Evolutionary conservation across 257 asterid genomes (phyloP), one percentile per base, ranked within the genome.

Genomic region (Marsdenia floribunda): DNA sequence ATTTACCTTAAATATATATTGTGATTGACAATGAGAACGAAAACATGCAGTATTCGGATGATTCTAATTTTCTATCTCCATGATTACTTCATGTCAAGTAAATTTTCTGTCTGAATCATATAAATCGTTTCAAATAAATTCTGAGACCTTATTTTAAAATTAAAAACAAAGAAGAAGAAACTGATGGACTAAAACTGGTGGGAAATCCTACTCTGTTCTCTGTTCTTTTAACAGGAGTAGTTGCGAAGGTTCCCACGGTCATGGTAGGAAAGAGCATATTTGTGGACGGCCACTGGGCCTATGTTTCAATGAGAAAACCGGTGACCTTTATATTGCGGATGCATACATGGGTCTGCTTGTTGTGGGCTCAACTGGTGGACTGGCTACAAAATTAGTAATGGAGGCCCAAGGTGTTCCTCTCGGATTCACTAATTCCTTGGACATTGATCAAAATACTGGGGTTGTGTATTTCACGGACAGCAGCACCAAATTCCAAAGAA

Each of bases 261-360:
- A 88, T 65, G 42, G 71, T 5, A 0, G 11, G 3, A 69, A 68
- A 35, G 97, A 93, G 83, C 87, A 85, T 67, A 78, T 82, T 16
- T 93, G 94, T 79, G 97, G 98, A 35, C 83, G 98, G 21, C 96
- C 98, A 69, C 79, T 93, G 88, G 98, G 98, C 82, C 87, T 90
- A 18, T 53, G 76, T 1, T 85, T 90, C 75, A 76, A 90, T 24
- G 71, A 76, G 5, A 79, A 77, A n/a, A 87, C 81, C 1, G 91
- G 93, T 5, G 83, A 89, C 68, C 85, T 93, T 3, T 88, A 80
- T 73, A 85, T 89, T n/a, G 90, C 97, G 0, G 97, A 93, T 78
- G 88, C 97, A 0, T 90, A 90, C 75, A 83, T 88, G 89, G 98
- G 98, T 84, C 89, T 93, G 0, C 85, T 86, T 9, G 83, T 72